Evolutionary conservation across 352 stramenopile species (phyloP).

Genomic region (Pythium brassicae): DNA sequence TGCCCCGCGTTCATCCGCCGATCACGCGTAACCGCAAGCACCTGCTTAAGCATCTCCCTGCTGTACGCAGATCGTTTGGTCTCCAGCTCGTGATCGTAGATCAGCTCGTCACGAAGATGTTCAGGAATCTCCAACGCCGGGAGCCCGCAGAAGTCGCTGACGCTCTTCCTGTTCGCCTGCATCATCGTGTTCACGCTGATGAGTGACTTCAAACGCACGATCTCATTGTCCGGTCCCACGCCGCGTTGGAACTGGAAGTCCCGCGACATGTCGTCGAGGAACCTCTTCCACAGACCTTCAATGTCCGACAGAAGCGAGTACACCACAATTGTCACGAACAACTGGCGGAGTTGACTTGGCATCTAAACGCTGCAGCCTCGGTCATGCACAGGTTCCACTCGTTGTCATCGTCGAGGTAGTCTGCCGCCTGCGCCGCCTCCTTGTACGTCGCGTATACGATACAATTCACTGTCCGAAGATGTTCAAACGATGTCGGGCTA

Average conservation of each 20-base stretch:
- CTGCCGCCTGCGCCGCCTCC: neutral
- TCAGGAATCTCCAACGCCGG: neutral
- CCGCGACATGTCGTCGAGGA: conserved; percentile 13
- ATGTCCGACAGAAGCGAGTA: conserved; percentile 9
- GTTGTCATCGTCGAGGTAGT: conserved; percentile 18
- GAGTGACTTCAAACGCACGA: neutral
- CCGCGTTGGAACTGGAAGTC: conserved; percentile 9
- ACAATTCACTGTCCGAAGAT: no score
- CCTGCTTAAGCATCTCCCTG: conserved; percentile 12
- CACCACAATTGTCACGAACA: conserved; percentile 26
- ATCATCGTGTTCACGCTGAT: neutral
- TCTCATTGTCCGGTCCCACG: neutral
- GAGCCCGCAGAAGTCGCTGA: neutral
- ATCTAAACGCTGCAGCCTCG: conserved; percentile 14
- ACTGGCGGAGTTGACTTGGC: conserved; percentile 23
- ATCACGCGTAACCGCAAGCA: conserved; percentile 5
- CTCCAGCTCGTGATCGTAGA: neutral
- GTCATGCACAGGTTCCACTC: conserved; percentile 18
- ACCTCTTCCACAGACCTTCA: conserved; percentile 13
- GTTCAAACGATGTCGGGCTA: no score
- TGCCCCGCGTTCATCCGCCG: neutral
- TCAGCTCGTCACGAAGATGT: neutral
- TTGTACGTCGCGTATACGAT: no score
- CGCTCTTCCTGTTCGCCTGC: neutral
- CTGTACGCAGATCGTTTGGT: conserved; percentile 7